Evolutionary conservation across 306 rosid genomes (phyloP).

Genomic region (Cajanus cajan): DNA sequence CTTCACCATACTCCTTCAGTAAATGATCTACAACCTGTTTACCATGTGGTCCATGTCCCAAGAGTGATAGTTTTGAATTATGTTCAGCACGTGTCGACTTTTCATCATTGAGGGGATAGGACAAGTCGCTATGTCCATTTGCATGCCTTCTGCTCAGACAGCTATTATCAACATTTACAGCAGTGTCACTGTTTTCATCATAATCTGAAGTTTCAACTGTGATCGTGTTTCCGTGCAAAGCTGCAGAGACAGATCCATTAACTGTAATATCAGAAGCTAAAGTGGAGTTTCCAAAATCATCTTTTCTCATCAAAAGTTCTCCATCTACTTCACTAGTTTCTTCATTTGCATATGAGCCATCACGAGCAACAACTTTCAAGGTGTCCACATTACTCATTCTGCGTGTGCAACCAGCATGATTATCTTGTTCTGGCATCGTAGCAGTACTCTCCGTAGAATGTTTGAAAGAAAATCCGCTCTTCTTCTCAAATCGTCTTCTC

Average conservation of each 20-base stretch:
- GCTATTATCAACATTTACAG: conserved; percentile 33
- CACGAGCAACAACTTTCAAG: conserved; percentile 31
- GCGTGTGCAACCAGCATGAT: conserved; percentile 26
- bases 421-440: conserved; percentile 41
- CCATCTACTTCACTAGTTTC: conserved; percentile 27
- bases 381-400: conserved; percentile 26
- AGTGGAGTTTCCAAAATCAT: conserved; percentile 31
- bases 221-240: conserved; percentile 27
- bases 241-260: conserved; percentile 36
- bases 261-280: conserved; percentile 37
- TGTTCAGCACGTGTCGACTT: conserved; percentile 42
- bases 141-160: conserved; percentile 23
- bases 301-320: conserved; percentile 28
- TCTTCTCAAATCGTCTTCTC: conserved; percentile 71
- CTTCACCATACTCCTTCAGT: conserved; percentile 68
- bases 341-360: conserved; percentile 33
- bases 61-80: conserved; percentile 65
- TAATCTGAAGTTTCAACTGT: conserved; percentile 29
- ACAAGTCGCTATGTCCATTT: conserved; percentile 36
- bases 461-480: conserved; percentile 58
- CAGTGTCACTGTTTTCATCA: conserved; percentile 22
- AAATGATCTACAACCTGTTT: conserved; percentile 84
- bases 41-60: conserved; percentile 98
- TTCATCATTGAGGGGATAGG: conserved; percentile 23
- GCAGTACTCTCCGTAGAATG: conserved; percentile 36